These are phyloP conservation scores for Calonectria hawksworthii DNA, from an alignment of 2,329 filamentous ascomycete genomes.

Conservation along the genomic window DNA sequence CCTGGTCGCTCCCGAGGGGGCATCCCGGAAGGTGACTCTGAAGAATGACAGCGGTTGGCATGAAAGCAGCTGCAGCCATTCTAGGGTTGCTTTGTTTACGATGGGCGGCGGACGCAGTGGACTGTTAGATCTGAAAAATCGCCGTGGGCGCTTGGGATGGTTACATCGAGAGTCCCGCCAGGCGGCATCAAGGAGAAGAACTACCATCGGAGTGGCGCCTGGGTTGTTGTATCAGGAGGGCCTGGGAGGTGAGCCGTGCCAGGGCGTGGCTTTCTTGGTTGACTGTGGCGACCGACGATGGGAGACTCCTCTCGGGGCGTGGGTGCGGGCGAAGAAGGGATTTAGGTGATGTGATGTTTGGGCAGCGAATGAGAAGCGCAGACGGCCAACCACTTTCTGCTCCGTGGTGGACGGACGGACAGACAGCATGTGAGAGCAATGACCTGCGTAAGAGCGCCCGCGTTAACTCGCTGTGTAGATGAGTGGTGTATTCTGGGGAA, in stretches of 20 bases:
- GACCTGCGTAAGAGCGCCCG: slow-evolving; percentile 34
- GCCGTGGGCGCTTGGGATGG: slow-evolving; percentile 43
- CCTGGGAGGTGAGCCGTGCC: slow-evolving; percentile 40
- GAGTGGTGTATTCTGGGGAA: slow-evolving; percentile 9
- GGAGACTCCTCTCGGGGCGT: slow-evolving; percentile 37
- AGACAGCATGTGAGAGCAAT: slow-evolving; percentile 41
- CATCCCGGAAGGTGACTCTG: slow-evolving; percentile 29
- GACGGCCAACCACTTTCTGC: slow-evolving; percentile 27
- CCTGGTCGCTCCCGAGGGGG: slow-evolving; percentile 26
- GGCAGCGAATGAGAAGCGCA: slow-evolving; percentile 33
- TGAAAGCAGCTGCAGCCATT: slow-evolving; percentile 37
- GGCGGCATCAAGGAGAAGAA: slow-evolving; percentile 39
- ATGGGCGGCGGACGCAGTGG: slow-evolving; percentile 40
- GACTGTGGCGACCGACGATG: slow-evolving; percentile 33
- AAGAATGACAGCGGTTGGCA: slow-evolving; percentile 34
- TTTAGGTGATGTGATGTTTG: slow-evolving; percentile 23
- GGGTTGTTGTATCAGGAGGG: slow-evolving; percentile 45
- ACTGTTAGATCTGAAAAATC: slow-evolving; percentile 48
- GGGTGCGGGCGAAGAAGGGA: slow-evolving; percentile 26
- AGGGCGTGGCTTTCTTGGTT: slow-evolving; percentile 33
- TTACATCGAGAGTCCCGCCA: slow-evolving; percentile 44
- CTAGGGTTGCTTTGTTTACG: slow-evolving; percentile 36
- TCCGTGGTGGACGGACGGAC: slow-evolving; percentile 15
- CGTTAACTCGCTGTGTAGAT: neutral
- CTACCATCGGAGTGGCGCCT: slow-evolving; percentile 45